These are phyloP conservation scores for Boletus reticuloceps DNA, from an alignment of 768 basidiomycete genomes.

Conservation along the genomic window DNA sequence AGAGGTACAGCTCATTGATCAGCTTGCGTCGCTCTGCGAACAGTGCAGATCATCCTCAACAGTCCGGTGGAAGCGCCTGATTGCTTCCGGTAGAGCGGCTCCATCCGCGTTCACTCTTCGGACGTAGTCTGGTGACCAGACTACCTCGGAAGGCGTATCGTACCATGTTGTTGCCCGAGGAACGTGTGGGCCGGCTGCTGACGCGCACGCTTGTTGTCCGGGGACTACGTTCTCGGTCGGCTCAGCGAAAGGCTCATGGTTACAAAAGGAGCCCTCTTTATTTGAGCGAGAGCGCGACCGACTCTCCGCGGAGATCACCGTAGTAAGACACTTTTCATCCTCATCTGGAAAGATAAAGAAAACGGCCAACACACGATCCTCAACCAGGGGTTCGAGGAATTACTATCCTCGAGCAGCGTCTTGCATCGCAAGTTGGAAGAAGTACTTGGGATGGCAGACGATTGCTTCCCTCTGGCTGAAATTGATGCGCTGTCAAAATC, in stretches of 20 bases:
- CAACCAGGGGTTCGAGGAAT: conserved; percentile 79
- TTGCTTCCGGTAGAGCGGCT: too few species aligned
- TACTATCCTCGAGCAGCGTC: conserved; percentile 79
- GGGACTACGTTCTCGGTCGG: too few species aligned
- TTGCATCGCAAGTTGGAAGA: conserved; percentile 92
- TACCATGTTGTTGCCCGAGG: too few species aligned
- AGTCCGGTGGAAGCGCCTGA: too few species aligned
- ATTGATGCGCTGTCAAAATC: conserved; percentile 59
- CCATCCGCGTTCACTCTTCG: too few species aligned
- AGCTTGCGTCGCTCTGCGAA: too few species aligned
- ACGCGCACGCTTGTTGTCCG: too few species aligned
- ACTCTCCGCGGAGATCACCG: conserved; percentile 69
- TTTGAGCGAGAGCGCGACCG: conserved; percentile 81
- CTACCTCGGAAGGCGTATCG: too few species aligned
- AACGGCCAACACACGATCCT: neutral
- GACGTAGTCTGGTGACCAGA: too few species aligned
- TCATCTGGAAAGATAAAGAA: neutral
- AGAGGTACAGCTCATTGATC: too few species aligned
- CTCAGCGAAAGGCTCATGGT: conserved; percentile 13
- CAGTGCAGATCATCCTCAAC: too few species aligned
- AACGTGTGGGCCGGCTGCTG: too few species aligned
- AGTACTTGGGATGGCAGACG: conserved; percentile 87
- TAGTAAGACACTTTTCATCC: conserved; percentile 42
- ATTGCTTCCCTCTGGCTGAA: conserved; percentile 83
- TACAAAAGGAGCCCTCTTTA: conserved; percentile 48